Conservation (phyloP, 768 basidiomycete genomes). For the Amanita jacksonii region DNA sequence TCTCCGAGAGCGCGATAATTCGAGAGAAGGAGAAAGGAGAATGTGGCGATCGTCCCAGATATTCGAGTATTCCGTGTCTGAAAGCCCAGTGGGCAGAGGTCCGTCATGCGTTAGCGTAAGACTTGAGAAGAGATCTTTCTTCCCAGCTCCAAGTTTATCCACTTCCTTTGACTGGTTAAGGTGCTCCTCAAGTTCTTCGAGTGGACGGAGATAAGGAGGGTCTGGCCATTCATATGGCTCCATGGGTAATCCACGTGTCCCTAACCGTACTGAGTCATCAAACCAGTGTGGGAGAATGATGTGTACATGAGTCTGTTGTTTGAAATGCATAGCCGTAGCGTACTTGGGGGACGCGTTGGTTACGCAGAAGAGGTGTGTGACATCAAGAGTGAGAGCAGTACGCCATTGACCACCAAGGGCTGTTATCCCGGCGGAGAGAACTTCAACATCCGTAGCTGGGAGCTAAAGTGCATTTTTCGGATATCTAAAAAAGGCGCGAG, state of each 20-base stretch:
- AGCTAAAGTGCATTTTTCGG: no score
- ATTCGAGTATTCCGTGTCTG: conserved; percentile 14
- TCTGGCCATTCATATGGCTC: conserved; percentile 66
- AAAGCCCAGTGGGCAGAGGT: not conserved
- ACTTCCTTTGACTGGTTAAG: conserved; percentile 16
- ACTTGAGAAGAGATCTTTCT: conserved; percentile 13
- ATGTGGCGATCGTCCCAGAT: conserved; percentile 57
- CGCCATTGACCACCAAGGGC: conserved; percentile 81
- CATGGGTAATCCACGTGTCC: conserved; percentile 39
- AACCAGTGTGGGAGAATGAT: conserved; percentile 91
- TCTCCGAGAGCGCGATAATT: conserved; percentile 41
- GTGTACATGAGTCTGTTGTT: conserved; percentile 46
- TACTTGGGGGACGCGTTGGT: conserved; percentile 43
- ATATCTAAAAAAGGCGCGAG: conserved; percentile 2
- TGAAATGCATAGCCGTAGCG: conserved; percentile 44
- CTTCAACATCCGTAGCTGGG: conserved; percentile 55
- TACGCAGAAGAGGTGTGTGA: conserved; percentile 78
- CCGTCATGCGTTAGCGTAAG: not conserved
- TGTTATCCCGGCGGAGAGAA: conserved; percentile 61
- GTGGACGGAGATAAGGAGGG: conserved; percentile 37
- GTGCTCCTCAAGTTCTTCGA: conserved; percentile 12
- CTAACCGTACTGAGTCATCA: conserved; percentile 63
- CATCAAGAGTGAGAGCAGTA: conserved; percentile 65
- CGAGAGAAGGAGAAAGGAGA: conserved; percentile 42
- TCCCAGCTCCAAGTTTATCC: conserved; percentile 17